Conservation (phyloP, 2,329 filamentous ascomycete species). For the Geoglossum cookeanum region DNA sequence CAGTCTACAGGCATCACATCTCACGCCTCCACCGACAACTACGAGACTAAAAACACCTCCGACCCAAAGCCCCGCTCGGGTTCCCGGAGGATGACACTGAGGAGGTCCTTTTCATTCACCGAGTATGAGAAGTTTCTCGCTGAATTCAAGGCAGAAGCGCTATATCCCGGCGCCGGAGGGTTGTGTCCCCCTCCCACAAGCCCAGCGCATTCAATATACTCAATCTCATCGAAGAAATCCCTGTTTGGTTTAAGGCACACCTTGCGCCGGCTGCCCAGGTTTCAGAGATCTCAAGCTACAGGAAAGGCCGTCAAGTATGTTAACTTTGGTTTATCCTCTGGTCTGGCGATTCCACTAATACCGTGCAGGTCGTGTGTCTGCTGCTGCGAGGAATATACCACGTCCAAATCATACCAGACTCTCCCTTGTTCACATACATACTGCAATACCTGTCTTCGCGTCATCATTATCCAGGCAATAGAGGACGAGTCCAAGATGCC, state of each 20-base stretch:
- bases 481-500: slow-evolving; percentile 42
- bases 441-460: slow-evolving; percentile 33
- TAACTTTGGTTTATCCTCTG: background rate
- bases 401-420: slow-evolving; percentile 25
- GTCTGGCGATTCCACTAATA: background rate
- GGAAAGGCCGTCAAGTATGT: background rate
- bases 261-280: background rate
- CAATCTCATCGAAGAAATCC: background rate
- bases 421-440: slow-evolving; percentile 40
- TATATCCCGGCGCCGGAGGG: background rate
- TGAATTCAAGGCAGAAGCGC: background rate
- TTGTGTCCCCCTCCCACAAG: background rate
- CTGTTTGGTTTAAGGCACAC: background rate
- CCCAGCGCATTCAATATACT: background rate
- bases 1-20: slow-evolving; percentile 2
- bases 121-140: background rate
- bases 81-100: background rate
- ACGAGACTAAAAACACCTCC: background rate
- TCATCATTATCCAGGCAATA: slow-evolving; percentile 35
- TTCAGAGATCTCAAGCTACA: background rate
- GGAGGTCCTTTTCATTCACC: background rate
- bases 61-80: background rate
- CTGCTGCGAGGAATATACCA: slow-evolving; percentile 35
- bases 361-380: slow-evolving; percentile 31
- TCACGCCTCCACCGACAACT: background rate